Evolutionary conservation across 768 basidiomycete genomes (phyloP).

Genomic region (Polyporus arcularius): DNA sequence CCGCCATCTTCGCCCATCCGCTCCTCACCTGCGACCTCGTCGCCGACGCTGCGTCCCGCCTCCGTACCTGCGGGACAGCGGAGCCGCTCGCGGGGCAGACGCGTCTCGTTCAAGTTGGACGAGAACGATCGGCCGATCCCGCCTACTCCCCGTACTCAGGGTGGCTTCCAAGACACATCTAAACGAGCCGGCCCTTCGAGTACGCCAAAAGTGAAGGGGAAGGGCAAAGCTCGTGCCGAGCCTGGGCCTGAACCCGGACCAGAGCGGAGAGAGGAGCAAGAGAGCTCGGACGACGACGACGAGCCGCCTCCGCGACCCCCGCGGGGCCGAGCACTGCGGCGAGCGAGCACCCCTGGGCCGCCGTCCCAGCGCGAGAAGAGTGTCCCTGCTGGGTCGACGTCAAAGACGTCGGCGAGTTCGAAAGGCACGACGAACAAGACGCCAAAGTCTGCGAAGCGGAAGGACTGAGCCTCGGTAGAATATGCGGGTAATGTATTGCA

Average conservation of each 20-base stretch:
- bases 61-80: slow-evolving; percentile 36
- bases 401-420: neutral
- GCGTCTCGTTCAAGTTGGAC: slow-evolving; percentile 56
- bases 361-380: slow-evolving; percentile 19
- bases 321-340: slow-evolving; percentile 4
- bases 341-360: slow-evolving; percentile 23
- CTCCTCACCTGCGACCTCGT: slow-evolving; percentile 36
- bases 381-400: neutral
- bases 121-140: slow-evolving; percentile 22
- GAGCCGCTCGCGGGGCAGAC: slow-evolving; percentile 55
- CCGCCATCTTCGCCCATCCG: slow-evolving; percentile 51
- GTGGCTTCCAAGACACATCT: too few species aligned
- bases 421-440: neutral
- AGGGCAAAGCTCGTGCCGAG: slow-evolving; percentile 15
- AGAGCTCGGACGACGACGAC: slow-evolving; percentile 4
- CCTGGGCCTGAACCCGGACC: neutral
- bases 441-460: slow-evolving; percentile 1
- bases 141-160: slow-evolving; percentile 3
- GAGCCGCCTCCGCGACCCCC: neutral
- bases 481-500: neutral
- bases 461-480: neutral
- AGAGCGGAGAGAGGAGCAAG: slow-evolving; percentile 6
- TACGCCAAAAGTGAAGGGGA: neutral
- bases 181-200: neutral
- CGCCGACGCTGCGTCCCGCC: slow-evolving; percentile 18